Base-by-base conservation (phyloP, 2,329 filamentous ascomycete genomes). In the Diaporthe australafricana region DNA sequence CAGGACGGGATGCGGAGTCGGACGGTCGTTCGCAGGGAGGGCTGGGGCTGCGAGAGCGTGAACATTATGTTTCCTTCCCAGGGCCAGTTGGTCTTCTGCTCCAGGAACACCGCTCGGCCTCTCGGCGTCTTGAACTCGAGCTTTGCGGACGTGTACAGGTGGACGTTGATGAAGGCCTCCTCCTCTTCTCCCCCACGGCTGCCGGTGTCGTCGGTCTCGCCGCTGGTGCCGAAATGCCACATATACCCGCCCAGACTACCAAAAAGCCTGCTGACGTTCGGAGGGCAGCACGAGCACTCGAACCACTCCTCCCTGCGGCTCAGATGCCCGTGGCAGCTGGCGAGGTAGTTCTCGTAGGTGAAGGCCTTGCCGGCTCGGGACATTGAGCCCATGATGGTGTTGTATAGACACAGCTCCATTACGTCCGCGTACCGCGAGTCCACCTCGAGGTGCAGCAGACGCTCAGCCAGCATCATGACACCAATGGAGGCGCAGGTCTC, bases 401-500 rank as follows among this genome's bases (percentile, higher is more conserved):
- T 91, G 78, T 90, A 91, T 0, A 92, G 83, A 71, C 85, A 88
- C 2, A 90, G 78, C 76, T 92, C 90, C 85, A 91, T 87, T 48
- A 91, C 80, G 75, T 91, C 90, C 0, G 83, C 85, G 74, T 88
- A 90, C 35, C 83, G 82, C 1, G 84, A 80, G 75, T 90, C 80
- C 14, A 90, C 81, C 42, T 90, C 84, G 30, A 88, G 76, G 73
- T 88, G 85, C 0, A 91, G 79, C 11, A 91, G 76, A 6, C 89
- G 80, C 73, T 91, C 87, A 0, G 87, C 88, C 1, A 90, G 80
- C 87, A 91, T 89, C 81, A 90, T 88, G 2, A 89, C 84, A 8
- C 87, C 89, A 73, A 91, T 90, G 0, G 85, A 84, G 1, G 89
- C 89, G 76, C 87, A 91, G 0, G 89, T 91, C 78, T 91, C 89